phyloP scores from a whole-genome alignment of 495 filamentous ascomycete species.

The Talaromyces wortmannii region DNA sequence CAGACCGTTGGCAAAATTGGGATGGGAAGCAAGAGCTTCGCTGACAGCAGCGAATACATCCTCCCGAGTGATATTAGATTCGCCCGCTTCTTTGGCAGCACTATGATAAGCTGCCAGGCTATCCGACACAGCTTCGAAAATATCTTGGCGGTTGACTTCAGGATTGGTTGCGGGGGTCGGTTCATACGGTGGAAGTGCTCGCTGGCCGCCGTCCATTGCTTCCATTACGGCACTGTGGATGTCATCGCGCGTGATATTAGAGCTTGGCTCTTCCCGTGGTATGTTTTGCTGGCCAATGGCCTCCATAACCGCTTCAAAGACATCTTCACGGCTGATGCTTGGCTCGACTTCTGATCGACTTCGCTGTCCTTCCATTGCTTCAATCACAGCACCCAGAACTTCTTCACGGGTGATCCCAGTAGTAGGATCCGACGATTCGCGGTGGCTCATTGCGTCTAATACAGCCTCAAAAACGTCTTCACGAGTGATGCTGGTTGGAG shows the following conservation, averaged over 20 bases:
- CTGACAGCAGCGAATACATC: slow-evolving; percentile 49
- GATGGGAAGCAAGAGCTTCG: slow-evolving; percentile 44
- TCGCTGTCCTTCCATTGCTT: slow-evolving; percentile 37
- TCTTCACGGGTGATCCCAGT: slow-evolving; percentile 21
- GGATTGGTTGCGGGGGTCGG: neutral
- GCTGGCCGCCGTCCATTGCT: slow-evolving; percentile 29
- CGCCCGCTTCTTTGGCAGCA: slow-evolving; percentile 26
- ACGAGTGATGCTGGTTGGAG: slow-evolving; percentile 31
- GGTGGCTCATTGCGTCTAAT: slow-evolving; percentile 19
- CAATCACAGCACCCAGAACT: slow-evolving; percentile 39
- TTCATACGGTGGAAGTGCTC: neutral
- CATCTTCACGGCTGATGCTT: slow-evolving; percentile 40
- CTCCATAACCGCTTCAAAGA: slow-evolving; percentile 34
- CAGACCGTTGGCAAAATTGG: slow-evolving; percentile 22
- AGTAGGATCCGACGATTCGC: neutral
- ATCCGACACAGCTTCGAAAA: slow-evolving; percentile 35
- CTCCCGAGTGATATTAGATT: slow-evolving; percentile 4
- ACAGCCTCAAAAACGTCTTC: slow-evolving; percentile 42
- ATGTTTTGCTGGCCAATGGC: neutral
- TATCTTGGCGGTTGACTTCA: slow-evolving; percentile 31
- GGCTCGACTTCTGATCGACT: slow-evolving; percentile 39
- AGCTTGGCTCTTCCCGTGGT: slow-evolving; percentile 9
- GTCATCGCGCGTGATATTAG: slow-evolving; percentile 41
- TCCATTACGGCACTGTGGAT: slow-evolving; percentile 34
- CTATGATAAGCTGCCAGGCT: slow-evolving; percentile 34